Evolutionary conservation across 441 rosid species (phyloP).

Genomic region (Flueggea neowawraea): DNA sequence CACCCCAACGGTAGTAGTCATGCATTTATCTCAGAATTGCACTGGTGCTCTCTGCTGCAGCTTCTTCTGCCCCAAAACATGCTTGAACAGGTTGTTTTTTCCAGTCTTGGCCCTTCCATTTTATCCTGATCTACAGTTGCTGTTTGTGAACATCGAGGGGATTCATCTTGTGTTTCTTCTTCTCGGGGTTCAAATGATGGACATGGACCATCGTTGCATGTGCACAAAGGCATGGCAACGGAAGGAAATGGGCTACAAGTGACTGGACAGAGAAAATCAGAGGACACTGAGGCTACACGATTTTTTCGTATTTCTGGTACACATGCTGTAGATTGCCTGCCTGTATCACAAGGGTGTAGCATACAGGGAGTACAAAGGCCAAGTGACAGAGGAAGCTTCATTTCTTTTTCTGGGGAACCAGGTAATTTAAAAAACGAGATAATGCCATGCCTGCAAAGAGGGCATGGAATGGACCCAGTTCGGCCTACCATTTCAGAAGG

Average conservation of each 20-base stretch:
- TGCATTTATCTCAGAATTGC: slow-evolving; percentile 94
- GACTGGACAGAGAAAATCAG: slow-evolving; percentile 86
- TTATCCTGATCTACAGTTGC: slow-evolving; percentile 57
- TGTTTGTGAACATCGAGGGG: slow-evolving; percentile 40
- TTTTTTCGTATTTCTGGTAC: slow-evolving; percentile 59
- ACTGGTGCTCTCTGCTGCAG: slow-evolving; percentile 95
- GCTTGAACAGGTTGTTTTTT: slow-evolving; percentile 80
- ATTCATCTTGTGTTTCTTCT: slow-evolving; percentile 40
- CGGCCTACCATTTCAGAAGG: slow-evolving; percentile 63
- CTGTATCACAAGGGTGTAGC: slow-evolving; percentile 66
- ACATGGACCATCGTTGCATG: slow-evolving; percentile 82
- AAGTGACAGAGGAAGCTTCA: slow-evolving; percentile 66
- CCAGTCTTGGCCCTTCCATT: slow-evolving; percentile 69
- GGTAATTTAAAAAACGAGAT: slow-evolving; percentile 73
- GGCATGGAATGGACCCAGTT: slow-evolving; percentile 91
- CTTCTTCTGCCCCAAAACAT: slow-evolving; percentile 99
- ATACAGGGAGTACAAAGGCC: slow-evolving; percentile 92
- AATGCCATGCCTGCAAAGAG: slow-evolving; percentile 87
- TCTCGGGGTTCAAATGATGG: slow-evolving; percentile 70
- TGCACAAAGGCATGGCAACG: slow-evolving; percentile 77
- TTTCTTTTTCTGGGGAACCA: slow-evolving; percentile 59
- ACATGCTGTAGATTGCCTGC: slow-evolving; percentile 48
- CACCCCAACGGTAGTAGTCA: slow-evolving; percentile 24
- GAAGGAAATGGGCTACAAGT: slow-evolving; percentile 96
- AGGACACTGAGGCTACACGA: slow-evolving; percentile 69